Evolutionary conservation across 768 basidiomycete genomes (phyloP).

Genomic region (Suillus luteus): DNA sequence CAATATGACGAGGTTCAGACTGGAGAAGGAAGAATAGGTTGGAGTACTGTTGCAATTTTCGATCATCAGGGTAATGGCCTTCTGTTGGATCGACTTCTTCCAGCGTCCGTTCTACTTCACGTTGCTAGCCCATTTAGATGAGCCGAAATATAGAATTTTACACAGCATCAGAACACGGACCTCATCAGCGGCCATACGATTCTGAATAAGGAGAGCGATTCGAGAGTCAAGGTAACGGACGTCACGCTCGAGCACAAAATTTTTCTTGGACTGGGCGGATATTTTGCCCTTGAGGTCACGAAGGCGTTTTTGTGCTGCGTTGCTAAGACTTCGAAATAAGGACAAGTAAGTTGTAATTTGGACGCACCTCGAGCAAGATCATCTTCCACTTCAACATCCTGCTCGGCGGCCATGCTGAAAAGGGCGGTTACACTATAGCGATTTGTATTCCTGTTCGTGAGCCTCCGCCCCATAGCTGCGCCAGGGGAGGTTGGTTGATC

Average conservation of each 20-base stretch:
- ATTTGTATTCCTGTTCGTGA: constrained; percentile 93
- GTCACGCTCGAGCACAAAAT: constrained; percentile 98
- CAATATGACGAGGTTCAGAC: constrained; percentile 96
- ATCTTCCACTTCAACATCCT: constrained; percentile 97
- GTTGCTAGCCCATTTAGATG: constrained; percentile 58
- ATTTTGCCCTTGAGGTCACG: constrained; percentile 96
- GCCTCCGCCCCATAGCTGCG: constrained; percentile 67
- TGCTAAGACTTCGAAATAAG: neutral
- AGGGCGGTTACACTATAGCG: constrained; percentile 94
- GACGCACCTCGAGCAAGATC: constrained; percentile 87
- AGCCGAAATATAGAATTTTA: constrained; percentile 9
- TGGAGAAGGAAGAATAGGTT: constrained; percentile 99
- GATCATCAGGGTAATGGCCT: constrained; percentile 92
- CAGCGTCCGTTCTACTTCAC: constrained; percentile 91
- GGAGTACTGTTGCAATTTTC: constrained; percentile 92
- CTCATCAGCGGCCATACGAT: constrained; percentile 96
- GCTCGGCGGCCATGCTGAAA: constrained; percentile 98
- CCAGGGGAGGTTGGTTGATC: constrained; percentile 64
- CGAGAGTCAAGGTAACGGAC: constrained; percentile 97
- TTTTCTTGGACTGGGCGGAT: constrained; percentile 99
- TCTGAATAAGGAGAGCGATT: constrained; percentile 97
- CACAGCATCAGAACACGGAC: constrained; percentile 43
- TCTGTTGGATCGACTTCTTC: constrained; percentile 95
- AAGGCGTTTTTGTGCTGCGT: constrained; percentile 90
- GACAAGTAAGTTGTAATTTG: neutral